A percentile compares a stretch with the other conserved stretches of the same genome.
These are phyloP conservation scores for Polyporus arcularius DNA, from an alignment of 768 basidiomycete species.

Conservation along the genomic window DNA sequence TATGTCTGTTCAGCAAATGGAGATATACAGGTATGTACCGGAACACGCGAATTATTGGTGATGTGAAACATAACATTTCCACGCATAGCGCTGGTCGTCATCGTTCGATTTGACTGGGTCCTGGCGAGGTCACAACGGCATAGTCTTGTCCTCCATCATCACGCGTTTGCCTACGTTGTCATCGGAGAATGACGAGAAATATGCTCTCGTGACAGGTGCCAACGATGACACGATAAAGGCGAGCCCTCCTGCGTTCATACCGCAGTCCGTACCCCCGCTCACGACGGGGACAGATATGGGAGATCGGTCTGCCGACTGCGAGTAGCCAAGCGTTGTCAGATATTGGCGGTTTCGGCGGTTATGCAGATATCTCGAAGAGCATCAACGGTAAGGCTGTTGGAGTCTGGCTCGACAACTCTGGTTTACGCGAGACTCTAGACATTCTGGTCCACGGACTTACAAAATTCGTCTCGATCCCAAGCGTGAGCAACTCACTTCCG, in stretches of 20 bases:
- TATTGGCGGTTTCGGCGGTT: conserved; percentile 6
- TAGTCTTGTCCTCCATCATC: conserved; percentile 78
- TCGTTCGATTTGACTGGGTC: conserved; percentile 84
- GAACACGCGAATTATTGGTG: neutral
- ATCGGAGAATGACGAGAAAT: conserved; percentile 23
- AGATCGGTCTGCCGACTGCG: conserved; percentile 31
- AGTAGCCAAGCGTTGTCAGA: conserved; percentile 4
- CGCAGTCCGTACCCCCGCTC: neutral
- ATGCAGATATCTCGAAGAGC: conserved; percentile 10
- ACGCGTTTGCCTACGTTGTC: conserved; percentile 31
- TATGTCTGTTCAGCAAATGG: conserved; percentile 56
- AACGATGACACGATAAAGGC: conserved; percentile 88
- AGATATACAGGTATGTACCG: conserved; percentile 58
- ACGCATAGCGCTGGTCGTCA: conserved; percentile 69
- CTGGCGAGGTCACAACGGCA: conserved; percentile 81
- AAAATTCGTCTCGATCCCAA: conserved; percentile 86
- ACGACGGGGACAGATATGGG: conserved; percentile 38
- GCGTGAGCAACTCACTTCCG: conserved; percentile 67
- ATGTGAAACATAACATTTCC: neutral
- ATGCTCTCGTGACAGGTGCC: conserved; percentile 72
- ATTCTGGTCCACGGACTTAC: conserved; percentile 77
- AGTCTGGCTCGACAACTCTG: neutral
- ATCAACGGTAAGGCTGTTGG: conserved; percentile 2
- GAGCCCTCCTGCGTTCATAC: neutral
- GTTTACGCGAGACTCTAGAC: conserved; percentile 40